Percentiles rank a stretch among this genome's conserved stretches.
Evolutionary conservation across 2,329 filamentous ascomycete genomes (phyloP).

Genomic region (Xylariaceae sp.): DNA sequence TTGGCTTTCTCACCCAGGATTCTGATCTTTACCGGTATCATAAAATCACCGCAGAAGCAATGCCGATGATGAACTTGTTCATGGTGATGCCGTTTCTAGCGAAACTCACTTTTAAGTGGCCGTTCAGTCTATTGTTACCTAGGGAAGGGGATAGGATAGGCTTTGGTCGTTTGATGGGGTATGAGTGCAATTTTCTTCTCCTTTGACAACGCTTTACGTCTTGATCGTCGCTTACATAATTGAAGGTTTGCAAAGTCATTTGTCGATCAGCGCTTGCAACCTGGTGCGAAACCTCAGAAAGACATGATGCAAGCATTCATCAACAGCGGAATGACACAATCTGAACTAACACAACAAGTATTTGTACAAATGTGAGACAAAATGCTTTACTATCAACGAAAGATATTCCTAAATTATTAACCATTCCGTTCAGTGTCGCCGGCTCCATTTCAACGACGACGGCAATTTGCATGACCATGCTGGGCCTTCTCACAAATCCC

Average conservation of each 20-base stretch:
- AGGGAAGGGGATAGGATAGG: slow-evolving; percentile 36
- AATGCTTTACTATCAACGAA: background rate
- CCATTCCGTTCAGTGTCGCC: slow-evolving; percentile 14
- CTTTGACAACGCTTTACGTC: background rate
- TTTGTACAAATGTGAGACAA: slow-evolving; percentile 37
- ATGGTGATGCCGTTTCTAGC: slow-evolving; percentile 36
- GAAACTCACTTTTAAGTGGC: slow-evolving; percentile 35
- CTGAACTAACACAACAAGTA: slow-evolving; percentile 37
- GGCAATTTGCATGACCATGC: slow-evolving; percentile 26
- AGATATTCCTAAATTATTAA: background rate
- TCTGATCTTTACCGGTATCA: slow-evolving; percentile 45
- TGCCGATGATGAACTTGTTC: slow-evolving; percentile 36
- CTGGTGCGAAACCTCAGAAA: slow-evolving; percentile 24
- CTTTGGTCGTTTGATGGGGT: slow-evolving; percentile 39
- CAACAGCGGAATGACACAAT: slow-evolving; percentile 32
- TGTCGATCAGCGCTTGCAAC: slow-evolving; percentile 26
- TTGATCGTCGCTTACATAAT: slow-evolving; percentile 8
- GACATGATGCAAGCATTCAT: slow-evolving; percentile 41
- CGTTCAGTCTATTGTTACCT: slow-evolving; percentile 33
- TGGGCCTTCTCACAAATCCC: slow-evolving; percentile 23
- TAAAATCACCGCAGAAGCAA: slow-evolving; percentile 39
- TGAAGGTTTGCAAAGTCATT: slow-evolving; percentile 25
- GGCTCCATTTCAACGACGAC: slow-evolving; percentile 24
- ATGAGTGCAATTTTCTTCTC: slow-evolving; percentile 13
- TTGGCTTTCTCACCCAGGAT: slow-evolving; percentile 48